phyloP scores from a whole-genome alignment of 2,329 filamentous ascomycete species.

The Setomelanomma holmii region DNA sequence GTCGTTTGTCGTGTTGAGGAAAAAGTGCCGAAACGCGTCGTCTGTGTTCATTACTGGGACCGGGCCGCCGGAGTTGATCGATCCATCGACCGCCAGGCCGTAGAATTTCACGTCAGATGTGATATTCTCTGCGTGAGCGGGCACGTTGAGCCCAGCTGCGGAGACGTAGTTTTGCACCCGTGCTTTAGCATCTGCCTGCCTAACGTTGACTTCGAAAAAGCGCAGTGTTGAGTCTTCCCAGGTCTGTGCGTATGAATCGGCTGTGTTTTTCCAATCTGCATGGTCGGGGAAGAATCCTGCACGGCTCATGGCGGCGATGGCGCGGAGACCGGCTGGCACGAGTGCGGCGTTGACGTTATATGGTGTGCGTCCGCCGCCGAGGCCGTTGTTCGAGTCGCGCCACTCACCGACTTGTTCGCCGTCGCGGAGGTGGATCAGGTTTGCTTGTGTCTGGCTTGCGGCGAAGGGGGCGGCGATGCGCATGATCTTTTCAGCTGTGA shows the following conservation, averaged over 20 bases:
- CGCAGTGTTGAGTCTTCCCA: conserved; percentile 68
- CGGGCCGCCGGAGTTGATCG: conserved; percentile 52
- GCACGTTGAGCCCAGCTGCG: conserved; percentile 53
- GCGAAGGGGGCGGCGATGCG: conserved; percentile 63
- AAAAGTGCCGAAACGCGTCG: conserved; percentile 68
- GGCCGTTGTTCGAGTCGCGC: conserved; percentile 67
- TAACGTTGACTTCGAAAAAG: conserved; percentile 62
- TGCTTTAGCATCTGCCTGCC: conserved; percentile 52
- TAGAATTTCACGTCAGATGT: conserved; percentile 60
- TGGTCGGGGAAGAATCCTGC: conserved; percentile 61
- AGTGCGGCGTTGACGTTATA: conserved; percentile 71
- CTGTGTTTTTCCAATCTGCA: conserved; percentile 55
- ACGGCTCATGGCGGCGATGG: conserved; percentile 61
- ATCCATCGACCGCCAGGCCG: conserved; percentile 63
- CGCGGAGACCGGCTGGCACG: conserved; percentile 66
- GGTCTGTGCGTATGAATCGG: conserved; percentile 60
- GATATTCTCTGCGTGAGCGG: conserved; percentile 53
- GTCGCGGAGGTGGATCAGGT: conserved; percentile 65
- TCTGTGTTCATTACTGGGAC: conserved; percentile 69
- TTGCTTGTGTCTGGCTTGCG: conserved; percentile 58
- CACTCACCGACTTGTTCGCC: conserved; percentile 66
- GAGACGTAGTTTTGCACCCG: conserved; percentile 60
- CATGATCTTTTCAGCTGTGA: conserved; percentile 67
- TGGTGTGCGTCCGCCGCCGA: conserved; percentile 68
- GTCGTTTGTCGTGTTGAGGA: conserved; percentile 67